Base-by-base conservation (phyloP, 345 rosid genomes). In the Hibiscus tridactylites region DNA sequence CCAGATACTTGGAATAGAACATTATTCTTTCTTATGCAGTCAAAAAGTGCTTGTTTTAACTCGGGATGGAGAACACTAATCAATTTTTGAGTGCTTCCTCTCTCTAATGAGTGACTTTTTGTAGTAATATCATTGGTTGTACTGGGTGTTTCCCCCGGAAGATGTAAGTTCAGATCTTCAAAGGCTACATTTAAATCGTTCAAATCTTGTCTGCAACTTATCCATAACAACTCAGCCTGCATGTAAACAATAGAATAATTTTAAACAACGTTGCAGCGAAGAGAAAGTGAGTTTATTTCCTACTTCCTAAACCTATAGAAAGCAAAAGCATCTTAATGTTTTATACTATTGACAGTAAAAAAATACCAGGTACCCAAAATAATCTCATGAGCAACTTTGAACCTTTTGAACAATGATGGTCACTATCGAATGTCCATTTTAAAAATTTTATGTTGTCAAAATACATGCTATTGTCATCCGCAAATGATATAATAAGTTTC, bases 191-290 rank as follows among this genome's bases (percentile, higher is more conserved):
- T 83, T 74, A 89, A 79, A 64, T 67, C 79, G 61, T 75, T 75
- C 75, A 89, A 78, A 72, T 89, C 91, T 60, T 82, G 76, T 86
- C 85, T 73, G 79, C 98, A 90, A 71, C 76, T 77, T 74, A 72
- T 74, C 90, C 86, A 86, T 68, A 88, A 73, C 68, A 83, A 74
- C 73, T 86, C 88, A 75, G 65, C 86, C 98, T 90, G 91, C 78
- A 74, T 76, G 65, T 64, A 65, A 62, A 83, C 19, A 71, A 75
- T 57, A 66, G 47, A 9, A 67, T 28, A 28, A 4, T 19, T 64
- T 65, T 68, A n/a, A 70, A 42, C 7, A 33, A 60, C 52, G n/a
- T 2, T 54, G 35, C 10, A 17, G 11, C 24, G 26, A 8, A 66
- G 57, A 53, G 35, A 3, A 66, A 54, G 1, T 17, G 8, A 24